Conservation (phyloP, 352 stramenopile species). For the Sclerospora graminicola region DNA sequence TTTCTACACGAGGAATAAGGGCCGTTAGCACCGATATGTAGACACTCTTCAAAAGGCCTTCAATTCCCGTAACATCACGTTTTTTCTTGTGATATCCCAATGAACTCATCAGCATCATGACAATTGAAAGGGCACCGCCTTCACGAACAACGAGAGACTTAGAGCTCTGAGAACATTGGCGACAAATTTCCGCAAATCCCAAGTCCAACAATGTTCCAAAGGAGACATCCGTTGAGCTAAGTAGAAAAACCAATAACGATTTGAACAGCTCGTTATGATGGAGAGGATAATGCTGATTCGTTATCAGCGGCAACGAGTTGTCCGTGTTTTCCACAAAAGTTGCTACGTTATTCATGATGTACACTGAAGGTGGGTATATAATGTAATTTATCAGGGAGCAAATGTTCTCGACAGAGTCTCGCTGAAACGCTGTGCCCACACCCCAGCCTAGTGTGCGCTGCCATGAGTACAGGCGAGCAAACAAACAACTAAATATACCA, state of each 20-base stretch:
- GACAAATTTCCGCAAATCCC: constrained; percentile 66
- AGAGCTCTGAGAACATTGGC: constrained; percentile 52
- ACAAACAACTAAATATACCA: constrained; percentile 64
- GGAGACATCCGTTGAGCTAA: constrained; percentile 51
- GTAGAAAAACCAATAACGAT: constrained; percentile 58
- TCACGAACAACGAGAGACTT: constrained; percentile 55
- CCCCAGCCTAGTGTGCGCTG: constrained; percentile 78
- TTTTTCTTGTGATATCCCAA: constrained; percentile 80
- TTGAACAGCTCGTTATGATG: constrained; percentile 79
- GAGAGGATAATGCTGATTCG: constrained; percentile 62
- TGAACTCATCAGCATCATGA: constrained; percentile 82
- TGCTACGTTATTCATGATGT: constrained; percentile 75
- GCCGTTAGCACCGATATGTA: constrained; percentile 34
- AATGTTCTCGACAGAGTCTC: constrained; percentile 83
- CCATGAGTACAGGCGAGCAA: constrained; percentile 70
- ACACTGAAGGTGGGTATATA: constrained; percentile 76
- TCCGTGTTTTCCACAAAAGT: constrained; percentile 84
- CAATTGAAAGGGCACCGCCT: constrained; percentile 70
- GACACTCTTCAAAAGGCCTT: constrained; percentile 41
- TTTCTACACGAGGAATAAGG: constrained; percentile 59
- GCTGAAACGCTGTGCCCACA: constrained; percentile 73
- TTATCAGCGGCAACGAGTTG: constrained; percentile 72
- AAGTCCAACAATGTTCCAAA: constrained; percentile 72
- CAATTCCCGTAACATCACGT: constrained; percentile 64
- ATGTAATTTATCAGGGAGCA: constrained; percentile 81